Conservation (phyloP, 164 flowering plant species). For the Vitis rupestris region DNA sequence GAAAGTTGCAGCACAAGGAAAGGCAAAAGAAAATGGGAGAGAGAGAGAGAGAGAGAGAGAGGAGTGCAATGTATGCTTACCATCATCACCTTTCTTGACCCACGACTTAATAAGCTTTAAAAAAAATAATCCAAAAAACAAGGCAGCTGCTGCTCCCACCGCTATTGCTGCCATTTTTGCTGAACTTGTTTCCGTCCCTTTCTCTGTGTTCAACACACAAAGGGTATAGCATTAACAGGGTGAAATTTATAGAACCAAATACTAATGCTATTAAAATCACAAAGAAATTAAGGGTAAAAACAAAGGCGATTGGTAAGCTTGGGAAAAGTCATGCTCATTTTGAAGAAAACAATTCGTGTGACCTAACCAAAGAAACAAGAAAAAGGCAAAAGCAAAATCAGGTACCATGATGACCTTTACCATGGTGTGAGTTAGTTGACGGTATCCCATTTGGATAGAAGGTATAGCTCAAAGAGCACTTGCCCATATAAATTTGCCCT, state of each 20-base stretch:
- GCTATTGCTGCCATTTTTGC: conserved; percentile 27
- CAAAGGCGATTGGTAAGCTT: no score
- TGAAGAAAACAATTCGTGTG: no score
- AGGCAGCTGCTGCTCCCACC: conserved; percentile 32
- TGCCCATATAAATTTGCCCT: conserved; percentile 37
- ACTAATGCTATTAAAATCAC: no score
- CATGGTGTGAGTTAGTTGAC: not conserved
- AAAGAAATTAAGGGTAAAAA: no score
- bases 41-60: no score
- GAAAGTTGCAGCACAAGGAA: no score
- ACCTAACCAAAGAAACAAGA: no score
- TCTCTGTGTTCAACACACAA: not conserved
- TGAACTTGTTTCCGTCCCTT: not conserved
- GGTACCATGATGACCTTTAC: not conserved
- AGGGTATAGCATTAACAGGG: no score
- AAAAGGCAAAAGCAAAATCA: not conserved
- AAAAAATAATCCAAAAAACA: conserved; percentile 16
- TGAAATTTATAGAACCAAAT: no score
- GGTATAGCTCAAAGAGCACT: conserved; percentile 34
- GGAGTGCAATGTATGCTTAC: no score
- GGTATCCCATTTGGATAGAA: conserved; percentile 20
- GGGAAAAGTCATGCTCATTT: no score
- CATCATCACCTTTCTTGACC: conserved; percentile 21
- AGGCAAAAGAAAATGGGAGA: no score
- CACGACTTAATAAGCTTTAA: conserved; percentile 14